Evolutionary conservation across 2,329 filamentous ascomycete species (phyloP).

Genomic region (Talaromyces sp.): DNA sequence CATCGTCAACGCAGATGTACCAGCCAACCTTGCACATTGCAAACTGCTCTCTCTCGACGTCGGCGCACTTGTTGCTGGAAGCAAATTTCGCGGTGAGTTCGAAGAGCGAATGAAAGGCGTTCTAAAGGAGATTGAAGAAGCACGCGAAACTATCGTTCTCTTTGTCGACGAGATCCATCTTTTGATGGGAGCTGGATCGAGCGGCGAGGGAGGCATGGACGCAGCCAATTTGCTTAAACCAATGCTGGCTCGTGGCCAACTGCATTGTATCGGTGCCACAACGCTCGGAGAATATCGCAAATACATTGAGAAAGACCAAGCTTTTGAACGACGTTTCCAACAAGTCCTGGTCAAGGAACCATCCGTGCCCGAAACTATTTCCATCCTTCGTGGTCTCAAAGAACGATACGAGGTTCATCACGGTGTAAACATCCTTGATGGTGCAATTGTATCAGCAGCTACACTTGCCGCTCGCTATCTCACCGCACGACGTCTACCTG

Average conservation of each 20-base stretch:
- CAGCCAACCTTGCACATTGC: constrained; percentile 89
- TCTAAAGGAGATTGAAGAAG: constrained; percentile 89
- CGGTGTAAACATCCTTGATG: constrained; percentile 92
- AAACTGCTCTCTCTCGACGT: constrained; percentile 93
- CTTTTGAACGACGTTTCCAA: constrained; percentile 97
- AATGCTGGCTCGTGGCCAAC: constrained; percentile 91
- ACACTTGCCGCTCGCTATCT: constrained; percentile 90
- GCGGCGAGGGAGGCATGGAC: constrained; percentile 96
- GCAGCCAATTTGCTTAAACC: constrained; percentile 96
- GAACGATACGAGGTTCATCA: constrained; percentile 98
- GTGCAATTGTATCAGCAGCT: constrained; percentile 85
- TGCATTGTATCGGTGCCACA: constrained; percentile 97
- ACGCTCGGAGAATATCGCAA: constrained; percentile 95
- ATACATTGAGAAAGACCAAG: constrained; percentile 97
- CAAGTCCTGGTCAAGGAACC: constrained; percentile 97
- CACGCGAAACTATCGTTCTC: constrained; percentile 93
- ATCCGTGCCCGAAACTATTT: constrained; percentile 80
- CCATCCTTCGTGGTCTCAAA: constrained; percentile 96
- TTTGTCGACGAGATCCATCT: constrained; percentile 99
- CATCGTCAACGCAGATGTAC: constrained; percentile 94
- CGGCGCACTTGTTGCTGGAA: constrained; percentile 88
- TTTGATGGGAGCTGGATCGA: constrained; percentile 93
- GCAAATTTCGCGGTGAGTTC: constrained; percentile 97
- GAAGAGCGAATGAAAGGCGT: constrained; percentile 99
- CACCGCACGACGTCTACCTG: constrained; percentile 81